A percentile compares a stretch with the other conserved stretches of the same genome.
Conservation (phyloP, 371 early-diverging fungal genomes). For the Sporodiniella umbellata region DNA sequence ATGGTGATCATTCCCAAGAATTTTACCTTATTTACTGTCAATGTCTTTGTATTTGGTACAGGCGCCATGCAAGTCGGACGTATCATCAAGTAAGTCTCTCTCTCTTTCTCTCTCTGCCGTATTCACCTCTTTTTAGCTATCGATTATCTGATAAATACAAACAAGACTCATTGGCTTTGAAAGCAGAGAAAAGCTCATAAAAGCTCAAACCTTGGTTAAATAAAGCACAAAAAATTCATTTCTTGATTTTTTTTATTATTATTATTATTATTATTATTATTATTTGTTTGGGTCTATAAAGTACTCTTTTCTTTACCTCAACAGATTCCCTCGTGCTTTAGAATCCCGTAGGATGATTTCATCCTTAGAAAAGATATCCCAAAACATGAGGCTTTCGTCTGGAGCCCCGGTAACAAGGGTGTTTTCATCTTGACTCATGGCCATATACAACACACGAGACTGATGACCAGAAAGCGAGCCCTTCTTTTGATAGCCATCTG, state of each 20-base stretch:
- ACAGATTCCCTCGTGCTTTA: conserved; percentile 14
- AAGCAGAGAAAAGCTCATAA: conserved; percentile 1
- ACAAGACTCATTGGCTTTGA: conserved; percentile 6
- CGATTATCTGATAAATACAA: conserved; percentile 29
- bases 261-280: too few relatives aligned
- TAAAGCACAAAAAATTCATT: too few relatives aligned
- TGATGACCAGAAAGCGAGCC: conserved; percentile 77
- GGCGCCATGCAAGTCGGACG: conserved; percentile 83
- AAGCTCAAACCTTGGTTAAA: too few relatives aligned
- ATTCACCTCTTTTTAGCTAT: conserved; percentile 11
- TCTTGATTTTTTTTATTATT: too few relatives aligned
- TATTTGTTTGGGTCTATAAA: too few relatives aligned
- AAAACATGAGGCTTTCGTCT: conserved; percentile 96
- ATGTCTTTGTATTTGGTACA: conserved; percentile 90
- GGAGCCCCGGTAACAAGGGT: conserved; percentile 89
- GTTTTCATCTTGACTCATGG: conserved; percentile 87
- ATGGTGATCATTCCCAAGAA: conserved; percentile 91
- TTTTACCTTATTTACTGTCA: conserved; percentile 85
- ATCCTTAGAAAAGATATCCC: conserved; percentile 61
- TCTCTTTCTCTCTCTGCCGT: conserved; percentile 4
- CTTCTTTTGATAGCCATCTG: conserved; percentile 26
- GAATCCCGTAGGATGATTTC: conserved; percentile 1
- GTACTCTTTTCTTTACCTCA: conserved; percentile 22
- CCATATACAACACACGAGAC: conserved; percentile 82
- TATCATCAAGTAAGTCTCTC: conserved; percentile 62